These are phyloP conservation scores for Oryza brachyantha DNA, from an alignment of 176 grass and related monocot genomes.

Conservation along the genomic window DNA sequence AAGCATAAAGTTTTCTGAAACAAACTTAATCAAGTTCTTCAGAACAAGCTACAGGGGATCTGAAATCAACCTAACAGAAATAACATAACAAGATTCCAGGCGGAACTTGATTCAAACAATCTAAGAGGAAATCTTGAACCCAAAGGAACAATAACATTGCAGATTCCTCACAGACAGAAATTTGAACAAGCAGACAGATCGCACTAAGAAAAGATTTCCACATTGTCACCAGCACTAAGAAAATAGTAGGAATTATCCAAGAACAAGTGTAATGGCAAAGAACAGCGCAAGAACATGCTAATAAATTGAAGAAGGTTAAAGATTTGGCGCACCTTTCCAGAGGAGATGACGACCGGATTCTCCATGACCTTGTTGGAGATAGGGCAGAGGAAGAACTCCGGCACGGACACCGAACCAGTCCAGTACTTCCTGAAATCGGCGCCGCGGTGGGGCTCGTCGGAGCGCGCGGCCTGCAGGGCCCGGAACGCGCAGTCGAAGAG, in stretches of 20 bases:
- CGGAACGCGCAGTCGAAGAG: constrained; percentile 46
- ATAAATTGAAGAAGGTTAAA: neutral
- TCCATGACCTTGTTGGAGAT: constrained; percentile 45
- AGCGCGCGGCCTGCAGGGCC: constrained; percentile 18
- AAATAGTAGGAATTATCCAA: neutral
- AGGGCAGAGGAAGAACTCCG: constrained; percentile 44
- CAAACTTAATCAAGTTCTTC: neutral
- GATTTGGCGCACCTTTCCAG: constrained; percentile 43
- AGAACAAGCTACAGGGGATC: neutral
- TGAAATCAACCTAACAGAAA: neutral
- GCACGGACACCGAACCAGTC: constrained; percentile 22
- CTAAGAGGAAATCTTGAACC: neutral
- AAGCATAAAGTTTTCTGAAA: neutral
- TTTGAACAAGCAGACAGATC: neutral
- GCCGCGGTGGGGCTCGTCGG: constrained; percentile 29
- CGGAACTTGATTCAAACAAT: neutral
- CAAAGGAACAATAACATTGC: neutral
- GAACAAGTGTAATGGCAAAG: constrained; percentile 1
- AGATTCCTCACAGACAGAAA: neutral
- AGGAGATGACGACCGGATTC: constrained; percentile 40
- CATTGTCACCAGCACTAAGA: neutral
- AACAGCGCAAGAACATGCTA: neutral
- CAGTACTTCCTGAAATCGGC: constrained; percentile 26
- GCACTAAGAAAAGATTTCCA: neutral
- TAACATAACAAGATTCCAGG: neutral